Evolutionary conservation across 1,284 basidiomycete species (phyloP).

Genomic region (Singerocomus inundabilis): DNA sequence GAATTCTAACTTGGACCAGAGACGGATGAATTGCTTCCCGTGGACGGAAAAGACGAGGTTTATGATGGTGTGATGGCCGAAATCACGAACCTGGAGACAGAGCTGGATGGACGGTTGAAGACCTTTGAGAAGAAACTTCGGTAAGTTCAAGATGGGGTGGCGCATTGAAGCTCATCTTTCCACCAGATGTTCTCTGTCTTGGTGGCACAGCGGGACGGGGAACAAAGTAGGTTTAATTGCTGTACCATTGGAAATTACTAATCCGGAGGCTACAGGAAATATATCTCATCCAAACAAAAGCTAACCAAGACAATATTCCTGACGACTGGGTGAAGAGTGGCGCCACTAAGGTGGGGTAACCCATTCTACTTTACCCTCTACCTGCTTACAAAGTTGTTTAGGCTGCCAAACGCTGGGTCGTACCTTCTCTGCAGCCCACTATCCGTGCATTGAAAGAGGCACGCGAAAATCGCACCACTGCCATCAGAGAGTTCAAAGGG

Average conservation of each 20-base stretch:
- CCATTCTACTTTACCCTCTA: not conserved
- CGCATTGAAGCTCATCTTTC: slow-evolving; percentile 6
- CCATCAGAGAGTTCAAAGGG: slow-evolving; percentile 80
- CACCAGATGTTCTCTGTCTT: slow-evolving; percentile 55
- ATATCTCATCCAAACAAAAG: slow-evolving; percentile 77
- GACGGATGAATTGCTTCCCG: slow-evolving; percentile 69
- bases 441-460: slow-evolving; percentile 89
- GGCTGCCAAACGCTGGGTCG: slow-evolving; percentile 74
- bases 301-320: slow-evolving; percentile 64
- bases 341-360: slow-evolving; percentile 67
- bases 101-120: slow-evolving; percentile 66
- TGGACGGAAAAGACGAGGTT: slow-evolving; percentile 77
- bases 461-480: slow-evolving; percentile 77
- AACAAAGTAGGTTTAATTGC: slow-evolving; percentile 55
- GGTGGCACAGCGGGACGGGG: slow-evolving; percentile 84
- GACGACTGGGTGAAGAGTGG: slow-evolving; percentile 81
- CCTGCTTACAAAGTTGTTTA: slow-evolving; percentile 32
- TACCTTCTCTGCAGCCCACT: slow-evolving; percentile 67
- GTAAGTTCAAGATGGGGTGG: slow-evolving; percentile 36
- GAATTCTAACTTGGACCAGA: slow-evolving; percentile 37
- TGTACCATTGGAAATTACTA: not conserved
- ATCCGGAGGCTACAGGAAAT: slow-evolving; percentile 62
- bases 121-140: slow-evolving; percentile 59
- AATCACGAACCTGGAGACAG: slow-evolving; percentile 65
- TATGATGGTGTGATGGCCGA: slow-evolving; percentile 78